These are phyloP conservation scores for Wickerhamomyces sp. DNA, from an alignment of 1,139 yeast genomes.

Conservation along the genomic window DNA sequence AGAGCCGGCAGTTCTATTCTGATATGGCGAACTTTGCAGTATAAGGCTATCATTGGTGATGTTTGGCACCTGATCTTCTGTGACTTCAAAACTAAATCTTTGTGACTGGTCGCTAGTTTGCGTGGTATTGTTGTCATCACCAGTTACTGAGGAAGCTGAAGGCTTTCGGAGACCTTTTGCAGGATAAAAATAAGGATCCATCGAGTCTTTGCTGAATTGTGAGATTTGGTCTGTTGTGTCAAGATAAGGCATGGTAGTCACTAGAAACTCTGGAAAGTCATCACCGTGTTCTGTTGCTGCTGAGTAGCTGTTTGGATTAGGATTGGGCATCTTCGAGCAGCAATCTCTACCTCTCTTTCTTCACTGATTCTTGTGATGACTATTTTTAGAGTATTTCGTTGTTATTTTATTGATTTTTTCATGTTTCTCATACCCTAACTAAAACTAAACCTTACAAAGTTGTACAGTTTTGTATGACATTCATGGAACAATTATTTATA, in stretches of 20 bases:
- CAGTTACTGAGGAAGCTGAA: slow-evolving; percentile 3
- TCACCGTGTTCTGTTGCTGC: slow-evolving; percentile 7
- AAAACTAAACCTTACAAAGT: too few relatives aligned
- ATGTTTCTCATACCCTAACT: too few relatives aligned
- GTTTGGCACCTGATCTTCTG: neutral
- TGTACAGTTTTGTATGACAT: too few relatives aligned
- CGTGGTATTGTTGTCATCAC: slow-evolving; percentile 6
- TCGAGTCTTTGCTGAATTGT: slow-evolving; percentile 9
- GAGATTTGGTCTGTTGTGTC: slow-evolving; percentile 6
- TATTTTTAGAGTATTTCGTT: too few relatives aligned
- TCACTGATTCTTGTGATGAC: too few relatives aligned
- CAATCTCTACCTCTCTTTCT: too few relatives aligned
- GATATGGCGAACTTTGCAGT: slow-evolving; percentile 1
- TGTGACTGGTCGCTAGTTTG: slow-evolving; percentile 15
- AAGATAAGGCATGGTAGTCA: slow-evolving; percentile 14
- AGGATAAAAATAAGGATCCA: slow-evolving; percentile 16
- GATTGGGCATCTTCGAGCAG: too few relatives aligned
- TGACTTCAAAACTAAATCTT: slow-evolving; percentile 18
- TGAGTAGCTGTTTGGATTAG: too few relatives aligned
- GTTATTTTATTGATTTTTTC: too few relatives aligned
- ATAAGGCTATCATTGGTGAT: neutral
- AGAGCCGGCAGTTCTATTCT: neutral
- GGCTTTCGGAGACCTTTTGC: slow-evolving; percentile 13
- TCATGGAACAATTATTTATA: too few relatives aligned
- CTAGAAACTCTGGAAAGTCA: slow-evolving; percentile 17